Percentiles rank a stretch among this genome's conserved stretches.
Evolutionary conservation across 2,329 filamentous ascomycete genomes (phyloP).

Genomic region (Monosporascus sp.): DNA sequence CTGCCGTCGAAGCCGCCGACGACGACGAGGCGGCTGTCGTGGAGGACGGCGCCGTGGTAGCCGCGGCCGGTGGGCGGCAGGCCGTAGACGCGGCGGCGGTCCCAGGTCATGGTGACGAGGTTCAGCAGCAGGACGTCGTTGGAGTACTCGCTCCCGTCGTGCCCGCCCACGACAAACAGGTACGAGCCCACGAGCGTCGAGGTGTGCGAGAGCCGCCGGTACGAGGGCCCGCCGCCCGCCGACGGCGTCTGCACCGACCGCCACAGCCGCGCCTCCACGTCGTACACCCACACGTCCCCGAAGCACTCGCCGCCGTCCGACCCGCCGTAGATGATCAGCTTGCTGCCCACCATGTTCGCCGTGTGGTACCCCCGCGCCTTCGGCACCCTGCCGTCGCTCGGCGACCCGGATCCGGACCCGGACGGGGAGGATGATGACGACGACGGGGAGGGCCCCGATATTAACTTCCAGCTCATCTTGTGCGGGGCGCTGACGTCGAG

Average conservation of each 20-base stretch:
- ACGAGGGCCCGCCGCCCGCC: slow-evolving; percentile 61
- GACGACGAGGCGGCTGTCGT: slow-evolving; percentile 59
- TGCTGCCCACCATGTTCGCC: slow-evolving; percentile 67
- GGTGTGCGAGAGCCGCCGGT: slow-evolving; percentile 61
- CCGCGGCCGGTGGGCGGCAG: slow-evolving; percentile 57
- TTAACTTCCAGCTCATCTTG: slow-evolving; percentile 65
- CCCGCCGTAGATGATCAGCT: slow-evolving; percentile 67
- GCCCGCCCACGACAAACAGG: slow-evolving; percentile 64
- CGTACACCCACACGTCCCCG: slow-evolving; percentile 69
- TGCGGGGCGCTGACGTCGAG: slow-evolving; percentile 60
- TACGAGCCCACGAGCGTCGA: slow-evolving; percentile 66
- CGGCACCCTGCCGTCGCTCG: slow-evolving; percentile 35
- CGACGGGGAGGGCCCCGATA: slow-evolving; percentile 38
- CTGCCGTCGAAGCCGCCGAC: slow-evolving; percentile 65
- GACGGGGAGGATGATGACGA: slow-evolving; percentile 14
- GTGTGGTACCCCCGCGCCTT: slow-evolving; percentile 67
- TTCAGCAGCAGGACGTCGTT: slow-evolving; percentile 66
- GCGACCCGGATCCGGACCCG: slow-evolving; percentile 1
- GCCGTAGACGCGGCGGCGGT: slow-evolving; percentile 60
- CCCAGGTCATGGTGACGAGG: slow-evolving; percentile 70
- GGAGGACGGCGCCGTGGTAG: slow-evolving; percentile 61
- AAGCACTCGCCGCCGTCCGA: slow-evolving; percentile 69
- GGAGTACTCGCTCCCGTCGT: slow-evolving; percentile 65
- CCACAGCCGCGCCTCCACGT: slow-evolving; percentile 59
- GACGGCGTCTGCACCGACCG: slow-evolving; percentile 53